Percentiles rank a stretch among this genome's conserved stretches.
These are phyloP conservation scores for Pulchroboletus neoregius DNA, from an alignment of 1,284 basidiomycete species.

Conservation along the genomic window DNA sequence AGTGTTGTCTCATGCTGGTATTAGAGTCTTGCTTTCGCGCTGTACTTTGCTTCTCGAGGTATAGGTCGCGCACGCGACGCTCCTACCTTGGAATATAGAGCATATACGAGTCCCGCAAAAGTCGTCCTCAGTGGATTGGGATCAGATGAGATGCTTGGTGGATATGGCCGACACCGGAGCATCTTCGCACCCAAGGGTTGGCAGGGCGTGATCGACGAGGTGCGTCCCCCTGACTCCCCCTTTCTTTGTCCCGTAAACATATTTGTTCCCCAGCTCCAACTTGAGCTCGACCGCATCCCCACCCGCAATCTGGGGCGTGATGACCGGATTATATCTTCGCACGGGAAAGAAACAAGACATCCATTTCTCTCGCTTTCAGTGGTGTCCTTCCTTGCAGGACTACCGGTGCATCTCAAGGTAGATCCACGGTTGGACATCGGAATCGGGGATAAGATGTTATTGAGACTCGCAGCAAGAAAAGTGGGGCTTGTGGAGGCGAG, in stretches of 20 bases:
- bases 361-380: slow-evolving; percentile 84
- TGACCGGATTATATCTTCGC: slow-evolving; percentile 85
- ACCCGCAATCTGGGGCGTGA: slow-evolving; percentile 90
- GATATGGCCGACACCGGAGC: slow-evolving; percentile 87
- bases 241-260: neutral
- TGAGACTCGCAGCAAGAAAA: slow-evolving; percentile 66
- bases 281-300: slow-evolving; percentile 90
- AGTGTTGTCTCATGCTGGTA: slow-evolving; percentile 6
- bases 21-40: slow-evolving; percentile 85
- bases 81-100: slow-evolving; percentile 31
- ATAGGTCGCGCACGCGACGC: slow-evolving; percentile 51
- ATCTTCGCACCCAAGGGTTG: slow-evolving; percentile 69
- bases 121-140: slow-evolving; percentile 92
- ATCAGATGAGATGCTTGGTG: slow-evolving; percentile 93
- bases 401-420: slow-evolving; percentile 80
- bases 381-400: slow-evolving; percentile 65
- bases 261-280: slow-evolving; percentile 62
- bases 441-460: slow-evolving; percentile 83
- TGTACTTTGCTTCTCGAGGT: slow-evolving; percentile 91
- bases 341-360: slow-evolving; percentile 87
- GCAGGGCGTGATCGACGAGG: slow-evolving; percentile 77
- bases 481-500: slow-evolving; percentile 71
- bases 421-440: slow-evolving; percentile 69
- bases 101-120: slow-evolving; percentile 72
- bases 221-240: slow-evolving; percentile 29